Evolutionary conservation across 2,329 filamentous ascomycete species (phyloP), one percentile per base, ranked within the genome.

Genomic region (Talaromyces sp.): DNA sequence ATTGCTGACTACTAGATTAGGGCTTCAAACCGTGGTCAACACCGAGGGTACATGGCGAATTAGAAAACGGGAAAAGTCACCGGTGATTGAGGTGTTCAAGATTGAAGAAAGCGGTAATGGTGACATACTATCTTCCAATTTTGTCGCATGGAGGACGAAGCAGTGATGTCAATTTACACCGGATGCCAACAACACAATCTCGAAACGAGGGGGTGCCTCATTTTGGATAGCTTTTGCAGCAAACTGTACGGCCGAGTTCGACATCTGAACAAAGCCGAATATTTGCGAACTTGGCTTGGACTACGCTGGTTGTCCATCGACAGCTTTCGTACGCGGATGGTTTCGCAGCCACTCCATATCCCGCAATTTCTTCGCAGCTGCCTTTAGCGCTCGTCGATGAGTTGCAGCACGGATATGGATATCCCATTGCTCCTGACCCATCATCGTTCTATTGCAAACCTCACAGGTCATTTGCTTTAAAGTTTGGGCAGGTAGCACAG

Each of bases 11-110:
- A 59, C 17, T 22, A 22, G 13, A 22, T 22, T 58, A 92, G 90
- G 89, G 73, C 83, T 87, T 67, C 84, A 85, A 49, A 83, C 82
- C 0, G 86, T 89, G 22, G 86, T 88, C 8, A 81, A 76, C 8
- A 79, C 83, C 19, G 90, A 91, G 45, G 92, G 92, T 0, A 88
- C 96, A 2, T 98, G 92, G 90, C 86, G 89, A 67, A 91, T 99
- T 72, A 82, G 86, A 58, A 86, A 92, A 66, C 81, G 77, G 62
- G 86, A 89, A 62, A 85, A 86, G 45, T 85, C 86, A 0, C 82
- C 85, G 1, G 77, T 80, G 6, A 90, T 98, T 66, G 90, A 95
- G 70, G 85, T 96, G 0, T 90, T 86, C 77, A 88, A 86, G 72
- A 79, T 93, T 4, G 87, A 91, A 70, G 90, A 92, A 68, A 86